These are phyloP conservation scores for Solioccasus polychromus DNA, from an alignment of 768 basidiomycete genomes.

Conservation along the genomic window DNA sequence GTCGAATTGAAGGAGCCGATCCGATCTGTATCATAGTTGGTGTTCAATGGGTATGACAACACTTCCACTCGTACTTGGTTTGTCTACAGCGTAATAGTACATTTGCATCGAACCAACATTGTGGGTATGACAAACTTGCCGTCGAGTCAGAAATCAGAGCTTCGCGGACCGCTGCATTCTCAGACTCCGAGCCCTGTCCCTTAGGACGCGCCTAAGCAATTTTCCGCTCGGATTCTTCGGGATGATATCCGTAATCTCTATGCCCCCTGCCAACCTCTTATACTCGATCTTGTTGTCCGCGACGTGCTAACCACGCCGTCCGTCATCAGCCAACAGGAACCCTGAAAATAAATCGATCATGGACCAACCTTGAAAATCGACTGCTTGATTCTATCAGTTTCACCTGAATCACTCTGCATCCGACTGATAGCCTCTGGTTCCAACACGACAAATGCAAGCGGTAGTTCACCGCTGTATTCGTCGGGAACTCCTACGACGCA, in stretches of 20 bases:
- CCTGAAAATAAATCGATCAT: not conserved
- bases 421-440: conserved; percentile 37
- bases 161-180: no score
- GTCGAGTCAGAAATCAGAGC: no score
- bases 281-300: conserved; percentile 56
- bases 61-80: no score
- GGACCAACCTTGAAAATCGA: conserved; percentile 54
- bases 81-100: no score
- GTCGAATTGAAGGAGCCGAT: no score
- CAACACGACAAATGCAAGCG: conserved; percentile 67
- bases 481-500: conserved; percentile 69
- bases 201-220: conserved; percentile 52
- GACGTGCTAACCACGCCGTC: conserved; percentile 45
- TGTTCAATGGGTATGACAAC: no score
- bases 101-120: no score
- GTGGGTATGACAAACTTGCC: no score
- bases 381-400: conserved; percentile 34
- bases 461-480: conserved; percentile 77
- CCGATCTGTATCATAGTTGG: no score
- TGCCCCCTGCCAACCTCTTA: conserved; percentile 59
- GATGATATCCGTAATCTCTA: conserved; percentile 58
- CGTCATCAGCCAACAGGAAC: no score
- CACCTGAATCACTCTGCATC: conserved; percentile 29
- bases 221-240: conserved; percentile 77
- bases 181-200: conserved; percentile 43